Conservation (phyloP, 805 yeast species). For the Spencermartinsiella europaea region DNA sequence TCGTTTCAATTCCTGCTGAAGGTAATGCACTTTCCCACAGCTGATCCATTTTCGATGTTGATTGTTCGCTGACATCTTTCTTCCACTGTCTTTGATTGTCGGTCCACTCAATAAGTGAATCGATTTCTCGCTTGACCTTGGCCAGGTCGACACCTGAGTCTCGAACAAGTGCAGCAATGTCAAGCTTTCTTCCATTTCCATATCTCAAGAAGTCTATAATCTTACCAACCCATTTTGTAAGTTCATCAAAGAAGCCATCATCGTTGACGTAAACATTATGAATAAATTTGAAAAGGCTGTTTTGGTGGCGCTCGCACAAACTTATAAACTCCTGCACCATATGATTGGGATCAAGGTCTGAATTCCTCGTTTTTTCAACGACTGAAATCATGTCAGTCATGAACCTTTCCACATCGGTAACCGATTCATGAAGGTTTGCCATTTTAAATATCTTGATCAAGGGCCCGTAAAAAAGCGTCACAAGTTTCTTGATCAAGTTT, state of each 20-base stretch:
- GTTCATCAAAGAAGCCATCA: constrained; percentile 61
- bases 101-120: constrained; percentile 35
- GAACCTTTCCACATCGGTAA: constrained; percentile 59
- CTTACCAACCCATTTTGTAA: constrained; percentile 68
- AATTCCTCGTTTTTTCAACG: constrained; percentile 47
- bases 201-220: constrained; percentile 59
- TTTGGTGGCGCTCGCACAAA: constrained; percentile 67
- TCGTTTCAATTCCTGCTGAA: constrained; percentile 38
- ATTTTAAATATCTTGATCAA: constrained; percentile 61
- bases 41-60: not conserved
- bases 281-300: constrained; percentile 65
- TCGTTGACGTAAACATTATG: constrained; percentile 82
- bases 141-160: constrained; percentile 8
- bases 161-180: constrained; percentile 33
- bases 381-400: constrained; percentile 59
- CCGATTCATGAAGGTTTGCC: constrained; percentile 60
- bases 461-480: constrained; percentile 71
- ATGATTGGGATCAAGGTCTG: constrained; percentile 50
- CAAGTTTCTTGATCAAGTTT: constrained; percentile 63
- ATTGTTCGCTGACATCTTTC: not conserved
- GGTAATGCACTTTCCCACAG: constrained; percentile 43
- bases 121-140: constrained; percentile 36
- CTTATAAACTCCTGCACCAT: constrained; percentile 62
- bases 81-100: constrained; percentile 32
- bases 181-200: constrained; percentile 47